Evolutionary conservation across 2,329 filamentous ascomycete species (phyloP).

Genomic region (Alternaria gansuensis): DNA sequence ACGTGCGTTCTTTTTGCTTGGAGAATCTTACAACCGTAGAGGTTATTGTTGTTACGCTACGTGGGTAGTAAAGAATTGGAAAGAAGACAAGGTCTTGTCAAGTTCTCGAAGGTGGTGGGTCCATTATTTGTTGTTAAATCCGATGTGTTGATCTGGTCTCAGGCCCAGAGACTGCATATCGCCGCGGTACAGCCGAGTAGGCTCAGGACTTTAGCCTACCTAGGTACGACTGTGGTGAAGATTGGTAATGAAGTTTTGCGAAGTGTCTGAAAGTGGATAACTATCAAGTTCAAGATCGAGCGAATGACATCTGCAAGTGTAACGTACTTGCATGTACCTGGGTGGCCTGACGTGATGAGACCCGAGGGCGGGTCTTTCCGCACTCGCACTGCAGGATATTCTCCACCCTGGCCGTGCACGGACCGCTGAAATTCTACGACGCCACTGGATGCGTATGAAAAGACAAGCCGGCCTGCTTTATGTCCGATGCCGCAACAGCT

Average conservation of each 20-base stretch:
- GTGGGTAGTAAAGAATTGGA: no score
- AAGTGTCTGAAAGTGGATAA: neutral
- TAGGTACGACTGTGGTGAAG: neutral
- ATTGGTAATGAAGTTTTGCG: neutral
- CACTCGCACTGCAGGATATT: neutral
- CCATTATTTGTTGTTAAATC: conserved; percentile 7
- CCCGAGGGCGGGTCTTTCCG: neutral
- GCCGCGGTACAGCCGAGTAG: conserved; percentile 2
- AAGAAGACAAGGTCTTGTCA: no score
- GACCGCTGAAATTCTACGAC: conserved; percentile 16
- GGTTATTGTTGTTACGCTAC: no score
- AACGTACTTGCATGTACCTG: neutral
- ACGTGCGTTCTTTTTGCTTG: no score
- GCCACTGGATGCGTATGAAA: conserved; percentile 9
- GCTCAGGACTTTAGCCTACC: neutral
- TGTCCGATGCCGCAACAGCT: neutral
- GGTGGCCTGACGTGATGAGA: neutral
- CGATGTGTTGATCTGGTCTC: neutral
- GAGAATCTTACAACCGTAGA: no score
- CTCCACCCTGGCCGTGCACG: conserved; percentile 14
- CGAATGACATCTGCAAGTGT: neutral
- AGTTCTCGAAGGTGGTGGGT: neutral
- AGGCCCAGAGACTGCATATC: neutral
- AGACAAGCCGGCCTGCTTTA: neutral
- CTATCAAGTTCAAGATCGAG: neutral